These are phyloP conservation scores for Nemophila menziesii DNA, from an alignment of 257 asterid species.

Conservation along the genomic window DNA sequence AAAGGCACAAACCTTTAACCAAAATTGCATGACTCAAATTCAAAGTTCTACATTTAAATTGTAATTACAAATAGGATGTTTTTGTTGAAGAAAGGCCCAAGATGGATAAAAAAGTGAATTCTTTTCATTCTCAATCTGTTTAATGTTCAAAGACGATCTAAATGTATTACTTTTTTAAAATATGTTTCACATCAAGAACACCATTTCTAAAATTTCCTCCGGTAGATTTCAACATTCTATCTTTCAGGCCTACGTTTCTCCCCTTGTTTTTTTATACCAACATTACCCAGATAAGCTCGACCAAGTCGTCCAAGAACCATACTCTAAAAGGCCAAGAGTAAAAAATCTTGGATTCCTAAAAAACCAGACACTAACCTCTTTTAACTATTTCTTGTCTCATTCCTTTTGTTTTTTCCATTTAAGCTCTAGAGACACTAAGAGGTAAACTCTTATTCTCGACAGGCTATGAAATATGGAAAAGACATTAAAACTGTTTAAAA, in stretches of 20 bases:
- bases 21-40: too few relatives aligned
- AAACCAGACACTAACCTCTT: slow-evolving; percentile 39
- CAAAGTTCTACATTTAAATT: too few relatives aligned
- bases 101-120: too few relatives aligned
- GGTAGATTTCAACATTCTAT: slow-evolving; percentile 49
- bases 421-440: slow-evolving; percentile 63
- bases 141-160: slow-evolving; percentile 47
- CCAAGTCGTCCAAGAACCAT: slow-evolving; percentile 56
- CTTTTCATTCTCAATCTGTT: slow-evolving; percentile 13
- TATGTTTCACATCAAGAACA: slow-evolving; percentile 61
- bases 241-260: slow-evolving; percentile 57
- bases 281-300: slow-evolving; percentile 20
- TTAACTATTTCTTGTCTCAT: slow-evolving; percentile 48
- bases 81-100: too few relatives aligned
- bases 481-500: background rate
- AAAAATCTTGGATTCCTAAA: slow-evolving; percentile 5
- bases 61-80: too few relatives aligned
- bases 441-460: slow-evolving; percentile 74
- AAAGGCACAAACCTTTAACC: too few relatives aligned
- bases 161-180: too few relatives aligned
- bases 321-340: slow-evolving; percentile 27
- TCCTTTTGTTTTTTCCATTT: slow-evolving; percentile 82
- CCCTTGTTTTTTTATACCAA: slow-evolving; percentile 22
- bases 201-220: slow-evolving; percentile 75
- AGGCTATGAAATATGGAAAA: slow-evolving; percentile 30